phyloP scores from a whole-genome alignment of 106 monocot genomes.

The Dioscorea dumetorum region DNA sequence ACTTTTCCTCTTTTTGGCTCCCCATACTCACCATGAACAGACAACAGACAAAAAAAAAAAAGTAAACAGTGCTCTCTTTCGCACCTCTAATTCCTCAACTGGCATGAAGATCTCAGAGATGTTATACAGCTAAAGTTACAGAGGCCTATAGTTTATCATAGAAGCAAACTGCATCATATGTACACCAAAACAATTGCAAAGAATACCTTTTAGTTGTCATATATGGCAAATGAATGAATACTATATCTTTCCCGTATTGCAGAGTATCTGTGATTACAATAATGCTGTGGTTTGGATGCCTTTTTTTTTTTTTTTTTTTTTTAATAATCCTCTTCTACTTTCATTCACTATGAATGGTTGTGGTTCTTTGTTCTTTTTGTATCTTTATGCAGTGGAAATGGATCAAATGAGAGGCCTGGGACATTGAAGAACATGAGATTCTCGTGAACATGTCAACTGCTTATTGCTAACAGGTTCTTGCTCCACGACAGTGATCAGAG shows the following conservation, averaged over 20 bases:
- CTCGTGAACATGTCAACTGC: not conserved
- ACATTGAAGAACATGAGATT: not conserved
- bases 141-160: not conserved
- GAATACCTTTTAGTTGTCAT: not conserved
- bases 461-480: not conserved
- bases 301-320: not conserved
- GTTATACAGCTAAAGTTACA: too few relatives aligned
- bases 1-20: not conserved
- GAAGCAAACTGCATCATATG: not conserved
- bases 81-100: too few relatives aligned
- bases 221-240: not conserved
- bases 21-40: not conserved
- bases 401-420: not conserved
- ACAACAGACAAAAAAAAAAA: too few relatives aligned
- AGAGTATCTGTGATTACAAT: not conserved
- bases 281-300: not conserved
- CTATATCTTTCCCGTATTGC: not conserved
- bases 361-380: not conserved
- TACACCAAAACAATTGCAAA: not conserved
- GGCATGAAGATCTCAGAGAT: too few relatives aligned
- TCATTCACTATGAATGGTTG: not conserved
- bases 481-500: not conserved
- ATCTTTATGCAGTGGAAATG: not conserved
- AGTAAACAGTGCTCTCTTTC: too few relatives aligned
- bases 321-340: not conserved